Conservation (phyloP, 768 basidiomycete genomes). For the Mycena indigotica region DNA sequence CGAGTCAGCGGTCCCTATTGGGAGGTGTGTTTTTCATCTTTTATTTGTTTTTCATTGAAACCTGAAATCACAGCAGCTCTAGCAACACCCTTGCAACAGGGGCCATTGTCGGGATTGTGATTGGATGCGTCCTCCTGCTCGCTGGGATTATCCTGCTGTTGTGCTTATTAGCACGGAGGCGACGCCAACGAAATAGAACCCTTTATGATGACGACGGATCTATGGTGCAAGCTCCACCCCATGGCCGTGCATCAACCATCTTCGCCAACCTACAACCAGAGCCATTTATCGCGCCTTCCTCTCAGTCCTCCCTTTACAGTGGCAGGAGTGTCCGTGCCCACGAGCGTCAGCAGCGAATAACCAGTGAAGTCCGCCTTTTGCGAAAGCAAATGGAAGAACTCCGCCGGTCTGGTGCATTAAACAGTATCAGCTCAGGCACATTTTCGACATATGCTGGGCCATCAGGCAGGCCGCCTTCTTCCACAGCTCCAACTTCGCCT, state of each 20-base stretch:
- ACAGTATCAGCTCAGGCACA: background rate
- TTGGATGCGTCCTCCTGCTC: slow-evolving; percentile 1
- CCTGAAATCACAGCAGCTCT: too few relatives aligned
- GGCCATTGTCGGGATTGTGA: slow-evolving; percentile 3
- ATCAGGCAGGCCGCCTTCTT: background rate
- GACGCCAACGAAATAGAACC: background rate
- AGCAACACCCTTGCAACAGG: too few relatives aligned
- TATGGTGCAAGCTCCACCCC: background rate
- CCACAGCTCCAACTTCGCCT: background rate
- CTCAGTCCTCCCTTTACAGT: background rate
- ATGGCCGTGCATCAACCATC: background rate
- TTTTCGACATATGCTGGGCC: background rate
- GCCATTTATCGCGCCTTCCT: background rate
- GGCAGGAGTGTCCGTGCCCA: background rate
- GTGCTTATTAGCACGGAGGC: background rate
- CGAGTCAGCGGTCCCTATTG: background rate
- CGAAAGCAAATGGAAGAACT: background rate
- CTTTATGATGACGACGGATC: background rate
- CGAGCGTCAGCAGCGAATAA: background rate
- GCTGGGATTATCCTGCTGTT: slow-evolving; percentile 3
- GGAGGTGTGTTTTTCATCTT: background rate
- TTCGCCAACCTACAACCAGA: background rate
- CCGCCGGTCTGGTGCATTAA: background rate
- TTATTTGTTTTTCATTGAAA: too few relatives aligned
- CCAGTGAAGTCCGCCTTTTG: background rate